Evolutionary conservation across 2,329 filamentous ascomycete species (phyloP), one percentile per base, ranked within the genome.

Genomic region (Diaporthe sp.): DNA sequence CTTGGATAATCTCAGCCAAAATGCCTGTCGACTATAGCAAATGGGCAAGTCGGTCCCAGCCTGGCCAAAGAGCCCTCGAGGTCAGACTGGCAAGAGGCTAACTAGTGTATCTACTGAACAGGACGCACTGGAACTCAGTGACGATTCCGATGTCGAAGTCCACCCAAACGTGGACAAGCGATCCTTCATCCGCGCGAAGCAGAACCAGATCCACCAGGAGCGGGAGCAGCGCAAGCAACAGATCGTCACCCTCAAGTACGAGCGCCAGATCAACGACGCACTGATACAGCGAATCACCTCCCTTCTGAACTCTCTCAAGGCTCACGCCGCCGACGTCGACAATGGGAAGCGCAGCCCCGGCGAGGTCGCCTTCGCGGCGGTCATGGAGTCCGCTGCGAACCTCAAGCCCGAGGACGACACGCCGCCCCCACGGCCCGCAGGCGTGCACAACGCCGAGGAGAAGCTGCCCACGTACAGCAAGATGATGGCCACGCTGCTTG

Each of bases 161-260:
- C 97, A 99, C 85, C 97, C 97, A 76, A 99, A 99, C 83, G 97
- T 99, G 83, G 97, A 99, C 87, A 99, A 99, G 85, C 92, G 94
- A 71, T 98, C 96, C 77, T 99, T 99, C 85, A 99, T 99, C 84
- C 95, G 96, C 79, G 97, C 97, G 79, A 99, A 99, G 87, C 97
- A 98, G 87, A 94, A 93, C 80, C 96, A 99, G 86, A 99, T 99
- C 81, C 97, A 99, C 85, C 92, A 96, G 82, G 94, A 98, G 83
- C 93, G 97, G 73, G 89, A 92, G 79, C 94, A 97, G 81, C 93
- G 97, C 75, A 95, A 94, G 83, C 92, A 94, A 80, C 93, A 98
- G 82, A 98, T 99, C 83, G 93, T 94, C 81, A 97, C 95, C 9
- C 90, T 97, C 80, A 96, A 96, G 86, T 98, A 98, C 85, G 97